phyloP scores from a whole-genome alignment of 2,329 filamentous ascomycete genomes.

The Colletotrichum eleusines region DNA sequence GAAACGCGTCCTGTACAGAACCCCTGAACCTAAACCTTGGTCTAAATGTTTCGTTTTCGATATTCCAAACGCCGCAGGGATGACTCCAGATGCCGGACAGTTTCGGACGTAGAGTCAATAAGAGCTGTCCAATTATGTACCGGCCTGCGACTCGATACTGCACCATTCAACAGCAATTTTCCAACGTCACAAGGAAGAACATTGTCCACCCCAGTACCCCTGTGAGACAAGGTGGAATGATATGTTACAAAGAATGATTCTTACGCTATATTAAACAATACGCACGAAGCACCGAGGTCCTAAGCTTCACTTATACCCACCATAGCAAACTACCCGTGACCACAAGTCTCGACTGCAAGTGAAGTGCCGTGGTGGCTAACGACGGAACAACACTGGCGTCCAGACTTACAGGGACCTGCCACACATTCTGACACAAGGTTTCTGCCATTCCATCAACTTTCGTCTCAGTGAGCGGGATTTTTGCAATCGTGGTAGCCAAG shows the following conservation, averaged over 20 bases:
- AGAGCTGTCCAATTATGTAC: constrained; percentile 12
- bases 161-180: not conserved
- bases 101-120: constrained; percentile 19
- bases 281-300: constrained; percentile 5
- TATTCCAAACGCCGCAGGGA: constrained; percentile 23
- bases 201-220: constrained; percentile 2
- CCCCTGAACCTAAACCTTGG: constrained; percentile 9
- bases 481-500: not conserved
- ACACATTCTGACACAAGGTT: constrained; percentile 14
- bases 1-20: not conserved
- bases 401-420: constrained; percentile 7
- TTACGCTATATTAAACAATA: constrained; percentile 17
- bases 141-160: constrained; percentile 11
- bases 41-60: constrained; percentile 35
- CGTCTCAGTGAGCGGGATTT: not conserved
- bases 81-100: not conserved
- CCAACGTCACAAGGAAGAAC: constrained; percentile 5
- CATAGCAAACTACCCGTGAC: not conserved
- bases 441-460: constrained; percentile 10
- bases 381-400: constrained; percentile 3
- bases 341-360: not conserved
- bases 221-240: constrained; percentile 17
- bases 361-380: not conserved
- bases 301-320: constrained; percentile 5
- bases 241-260: constrained; percentile 31